Evolutionary conservation across 805 yeast genomes (phyloP), one percentile per base, ranked within the genome.

Genomic region (Wickerhamiella allomyrinae): DNA sequence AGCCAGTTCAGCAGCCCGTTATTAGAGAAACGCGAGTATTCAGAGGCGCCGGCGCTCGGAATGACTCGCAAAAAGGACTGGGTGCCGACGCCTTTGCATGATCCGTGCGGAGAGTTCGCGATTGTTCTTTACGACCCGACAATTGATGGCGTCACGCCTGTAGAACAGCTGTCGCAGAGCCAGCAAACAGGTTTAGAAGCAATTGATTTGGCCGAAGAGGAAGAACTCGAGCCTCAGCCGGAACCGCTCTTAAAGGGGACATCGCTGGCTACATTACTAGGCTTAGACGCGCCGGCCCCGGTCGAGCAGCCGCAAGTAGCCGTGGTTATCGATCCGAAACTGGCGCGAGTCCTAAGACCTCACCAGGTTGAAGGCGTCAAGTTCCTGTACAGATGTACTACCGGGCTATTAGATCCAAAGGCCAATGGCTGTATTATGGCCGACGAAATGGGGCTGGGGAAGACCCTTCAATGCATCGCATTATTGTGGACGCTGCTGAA

Each of bases 391-490:
- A 65, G 87, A 42, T 89, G 98, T 60, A 85, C 94, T 0, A 72
- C 95, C 1, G 98, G 98, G 0, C 61, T 87, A 25, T 48, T 65
- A 9, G 63, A 65, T 27, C 52, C 53, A 1, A 68, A 79, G 25
- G 96, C 96, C 0, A 76, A 80, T 54, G 98, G 98, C 2, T 89
- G 96, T 56, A 89, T 89, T 40, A 89, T 89, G 97, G 96, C 96
- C 0, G 96, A 86, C 62, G 96, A 83, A 59, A 86, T 86, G 96
- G 96, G 95, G 3, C 66, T 85, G 31, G 95, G 95, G 20, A 85
- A 85, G 57, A 85, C 95, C 0, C 66, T 85, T 20, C 95, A 85
- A 57, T 89, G 97, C 59, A 70, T 89, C 25, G 70, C 95, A 0
- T 66, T 89, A 24, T 70, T 87, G 82, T 89, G 97, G 97, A 89